Evolutionary conservation across 352 stramenopile species (phyloP).

Genomic region (Plasmopara muralis): DNA sequence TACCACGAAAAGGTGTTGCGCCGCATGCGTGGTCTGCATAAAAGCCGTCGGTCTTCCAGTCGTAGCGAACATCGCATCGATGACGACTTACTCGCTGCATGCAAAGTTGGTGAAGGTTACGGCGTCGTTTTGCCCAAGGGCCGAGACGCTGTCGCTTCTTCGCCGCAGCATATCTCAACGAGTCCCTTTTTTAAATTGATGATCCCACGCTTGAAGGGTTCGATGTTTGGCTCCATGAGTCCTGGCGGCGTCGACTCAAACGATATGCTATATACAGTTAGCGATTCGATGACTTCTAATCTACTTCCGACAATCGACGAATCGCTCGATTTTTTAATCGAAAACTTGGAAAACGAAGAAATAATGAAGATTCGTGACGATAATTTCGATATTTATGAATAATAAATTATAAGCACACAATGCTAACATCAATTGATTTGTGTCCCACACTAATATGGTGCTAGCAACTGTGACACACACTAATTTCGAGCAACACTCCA

Average conservation of each 20-base stretch:
- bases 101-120: slow-evolving; percentile 27
- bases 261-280: slow-evolving; percentile 3
- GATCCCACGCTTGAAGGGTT: slow-evolving; percentile 14
- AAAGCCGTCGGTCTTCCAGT: slow-evolving; percentile 30
- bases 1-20: slow-evolving; percentile 54
- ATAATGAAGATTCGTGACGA: not conserved
- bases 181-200: slow-evolving; percentile 8
- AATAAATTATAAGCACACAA: too few species aligned
- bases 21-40: slow-evolving; percentile 36
- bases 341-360: not conserved
- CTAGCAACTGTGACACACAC: too few species aligned
- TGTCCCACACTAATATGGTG: too few species aligned
- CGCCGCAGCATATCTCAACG: slow-evolving; percentile 3
- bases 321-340: slow-evolving; percentile 56
- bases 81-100: slow-evolving; percentile 29
- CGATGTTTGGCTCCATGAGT: slow-evolving; percentile 15
- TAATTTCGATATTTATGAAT: too few species aligned
- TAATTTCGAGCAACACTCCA: too few species aligned
- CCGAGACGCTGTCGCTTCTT: not conserved
- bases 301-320: slow-evolving; percentile 46
- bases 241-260: slow-evolving; percentile 21
- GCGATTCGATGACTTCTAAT: not conserved
- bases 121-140: slow-evolving; percentile 21
- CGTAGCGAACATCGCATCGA: slow-evolving; percentile 37
- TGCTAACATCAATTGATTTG: too few species aligned